Base-by-base conservation (phyloP, 2,329 filamentous ascomycete species). In the Colletotrichum graminicola region DNA sequence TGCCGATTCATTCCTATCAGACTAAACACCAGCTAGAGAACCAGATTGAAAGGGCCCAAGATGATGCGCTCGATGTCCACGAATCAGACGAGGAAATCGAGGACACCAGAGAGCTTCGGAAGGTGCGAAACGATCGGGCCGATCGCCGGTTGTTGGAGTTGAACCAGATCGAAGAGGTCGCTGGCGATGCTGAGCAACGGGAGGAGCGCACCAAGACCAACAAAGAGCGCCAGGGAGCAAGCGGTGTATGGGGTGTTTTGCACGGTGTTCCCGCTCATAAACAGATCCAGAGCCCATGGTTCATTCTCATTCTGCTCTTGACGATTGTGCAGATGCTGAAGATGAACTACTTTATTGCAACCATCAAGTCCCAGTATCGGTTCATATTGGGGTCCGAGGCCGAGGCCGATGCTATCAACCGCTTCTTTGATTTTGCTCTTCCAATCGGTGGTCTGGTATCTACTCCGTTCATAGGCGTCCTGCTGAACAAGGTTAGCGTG, bases 291-390 rank as follows among this genome's bases (percentile, higher is more conserved):
- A 90, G 89, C 1, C 88, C 89, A 0, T 94, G 92, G 91, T 94
- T 93, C 79, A 81, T 91, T 16, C 85, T 94, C n/a, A 89, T 94
- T 61, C 86, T 92, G 0, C 76, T 91, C 5, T 89, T 94, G 76
- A 94, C 83, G 0, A 81, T 88, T 1, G 76, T 89, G 2, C 87
- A 89, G 75, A 89, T 89, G 86, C 82, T 88, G 36, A 84, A 88
- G 8, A 94, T 94, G 87, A 94, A 94, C 79, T 93, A 92, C 79
- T 71, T 73, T 76, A 91, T 93, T 61, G 90, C 91, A 0, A 92
- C 91, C 1, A 88, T 93, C 61, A 84, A 90, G 7, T 85, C 90
- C 2, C 93, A 95, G 78, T 94, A 94, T 78, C 85, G 86, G 5
- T 91, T 89, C 76, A 87, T 94, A 63, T 84, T 94, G 3, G 83